Percentiles rank a stretch among this genome's conserved stretches.
phyloP scores from a whole-genome alignment of 768 basidiomycete species.

The Rhodotorula taiwanensis region DNA sequence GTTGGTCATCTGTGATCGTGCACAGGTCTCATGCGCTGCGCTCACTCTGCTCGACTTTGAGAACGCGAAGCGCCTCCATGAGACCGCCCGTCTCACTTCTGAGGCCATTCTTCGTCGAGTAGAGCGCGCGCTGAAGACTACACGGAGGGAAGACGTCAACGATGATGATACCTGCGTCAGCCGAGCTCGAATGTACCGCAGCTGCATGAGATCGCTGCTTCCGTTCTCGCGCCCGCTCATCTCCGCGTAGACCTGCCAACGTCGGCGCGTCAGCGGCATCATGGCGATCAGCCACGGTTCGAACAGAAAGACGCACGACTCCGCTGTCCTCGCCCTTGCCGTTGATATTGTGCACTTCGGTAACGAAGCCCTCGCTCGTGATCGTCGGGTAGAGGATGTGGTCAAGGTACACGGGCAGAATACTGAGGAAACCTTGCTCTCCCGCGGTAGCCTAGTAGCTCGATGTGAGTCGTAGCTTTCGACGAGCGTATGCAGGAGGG shows the following conservation, averaged over 20 bases:
- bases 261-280: not conserved
- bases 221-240: slow-evolving; percentile 97
- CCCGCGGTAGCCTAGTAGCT: slow-evolving; percentile 66
- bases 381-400: slow-evolving; percentile 95
- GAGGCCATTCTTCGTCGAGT: slow-evolving; percentile 76
- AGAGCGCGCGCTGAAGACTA: slow-evolving; percentile 72
- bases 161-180: not conserved
- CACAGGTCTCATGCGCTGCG: not conserved
- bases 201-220: slow-evolving; percentile 78
- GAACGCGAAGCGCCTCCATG: slow-evolving; percentile 78
- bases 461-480: not conserved
- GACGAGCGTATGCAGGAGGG: not conserved
- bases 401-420: slow-evolving; percentile 74
- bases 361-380: slow-evolving; percentile 60
- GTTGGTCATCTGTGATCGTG: too few species aligned
- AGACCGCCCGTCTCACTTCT: slow-evolving; percentile 94
- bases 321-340: slow-evolving; percentile 83
- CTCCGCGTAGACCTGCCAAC: slow-evolving; percentile 57
- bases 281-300: not conserved
- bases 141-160: not conserved
- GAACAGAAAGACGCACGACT: slow-evolving; percentile 48
- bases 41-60: slow-evolving; percentile 81
- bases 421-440: slow-evolving; percentile 62
- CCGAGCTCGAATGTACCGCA: slow-evolving; percentile 53
- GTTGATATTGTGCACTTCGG: slow-evolving; percentile 82